Evolutionary conservation across 2,329 filamentous ascomycete genomes (phyloP).

Genomic region (Cladophialophora immunda): DNA sequence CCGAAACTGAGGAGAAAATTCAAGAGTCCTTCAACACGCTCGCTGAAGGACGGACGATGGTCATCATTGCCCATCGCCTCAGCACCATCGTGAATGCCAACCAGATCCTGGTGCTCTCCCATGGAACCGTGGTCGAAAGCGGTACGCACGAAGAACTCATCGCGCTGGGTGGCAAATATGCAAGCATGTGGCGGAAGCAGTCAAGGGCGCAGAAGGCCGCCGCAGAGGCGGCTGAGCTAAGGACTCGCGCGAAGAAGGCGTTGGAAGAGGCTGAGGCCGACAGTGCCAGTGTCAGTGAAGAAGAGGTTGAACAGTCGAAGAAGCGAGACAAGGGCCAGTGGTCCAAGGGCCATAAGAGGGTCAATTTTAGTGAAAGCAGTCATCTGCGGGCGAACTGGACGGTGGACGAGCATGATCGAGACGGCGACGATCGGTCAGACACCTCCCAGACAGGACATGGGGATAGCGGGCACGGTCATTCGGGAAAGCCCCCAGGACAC

Average conservation of each 20-base stretch:
- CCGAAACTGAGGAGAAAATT: constrained; percentile 91
- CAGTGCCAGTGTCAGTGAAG: constrained; percentile 59
- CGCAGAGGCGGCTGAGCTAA: constrained; percentile 62
- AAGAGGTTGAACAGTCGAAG: constrained; percentile 46
- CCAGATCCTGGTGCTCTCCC: constrained; percentile 80
- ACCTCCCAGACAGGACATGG: constrained; percentile 25
- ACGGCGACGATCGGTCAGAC: constrained; percentile 29
- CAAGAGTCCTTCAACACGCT: constrained; percentile 84
- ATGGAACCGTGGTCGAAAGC: constrained; percentile 78
- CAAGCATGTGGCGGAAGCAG: constrained; percentile 89
- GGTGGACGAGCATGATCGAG: constrained; percentile 31
- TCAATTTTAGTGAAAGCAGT: constrained; percentile 41
- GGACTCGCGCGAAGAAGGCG: constrained; percentile 54
- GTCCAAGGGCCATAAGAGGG: constrained; percentile 37
- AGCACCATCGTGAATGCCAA: constrained; percentile 87
- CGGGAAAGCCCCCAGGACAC: constrained; percentile 37
- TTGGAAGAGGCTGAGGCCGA: constrained; percentile 52
- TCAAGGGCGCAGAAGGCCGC: constrained; percentile 78
- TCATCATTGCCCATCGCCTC: constrained; percentile 92
- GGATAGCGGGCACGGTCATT: constrained; percentile 21
- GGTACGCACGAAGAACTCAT: constrained; percentile 83
- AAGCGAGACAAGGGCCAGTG: constrained; percentile 26
- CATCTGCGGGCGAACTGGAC: constrained; percentile 31
- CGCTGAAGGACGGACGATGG: constrained; percentile 84
- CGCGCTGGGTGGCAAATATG: constrained; percentile 74